Conservation (phyloP, 305 asterid genomes). For the Fraxinus paxiana region DNA sequence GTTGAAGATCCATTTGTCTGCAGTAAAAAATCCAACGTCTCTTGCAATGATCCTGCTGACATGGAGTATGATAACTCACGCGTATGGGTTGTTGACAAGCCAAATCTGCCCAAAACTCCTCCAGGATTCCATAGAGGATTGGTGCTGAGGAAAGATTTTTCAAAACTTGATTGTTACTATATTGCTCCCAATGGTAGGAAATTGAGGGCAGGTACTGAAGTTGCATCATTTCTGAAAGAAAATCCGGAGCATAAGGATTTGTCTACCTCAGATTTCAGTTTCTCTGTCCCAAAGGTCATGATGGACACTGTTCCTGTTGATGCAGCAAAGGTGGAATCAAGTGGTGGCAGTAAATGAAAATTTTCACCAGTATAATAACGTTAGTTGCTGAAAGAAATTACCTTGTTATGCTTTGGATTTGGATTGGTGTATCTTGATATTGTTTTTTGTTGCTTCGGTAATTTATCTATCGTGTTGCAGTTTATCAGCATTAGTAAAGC, state of each 20-base stretch:
- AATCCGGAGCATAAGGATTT: conserved; percentile 32
- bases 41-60: conserved; percentile 49
- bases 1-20: conserved; percentile 48
- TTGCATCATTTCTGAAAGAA: conserved; percentile 33
- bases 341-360: conserved; percentile 9
- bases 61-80: conserved; percentile 39
- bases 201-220: conserved; percentile 43
- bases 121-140: conserved; percentile 41
- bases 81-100: conserved; percentile 58
- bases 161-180: conserved; percentile 50
- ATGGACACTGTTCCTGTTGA: conserved; percentile 30
- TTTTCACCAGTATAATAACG: not conserved
- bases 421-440: not conserved
- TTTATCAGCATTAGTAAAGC: not conserved
- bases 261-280: conserved; percentile 43
- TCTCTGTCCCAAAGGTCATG: conserved; percentile 43
- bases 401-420: not conserved
- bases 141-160: conserved; percentile 36
- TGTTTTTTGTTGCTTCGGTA: not conserved
- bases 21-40: conserved; percentile 26
- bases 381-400: not conserved
- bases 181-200: conserved; percentile 38
- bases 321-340: conserved; percentile 11
- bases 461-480: not conserved
- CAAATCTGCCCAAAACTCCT: conserved; percentile 55